Conservation (phyloP, 1,284 basidiomycete species). For the Cryptococcus wingfieldii region DNA sequence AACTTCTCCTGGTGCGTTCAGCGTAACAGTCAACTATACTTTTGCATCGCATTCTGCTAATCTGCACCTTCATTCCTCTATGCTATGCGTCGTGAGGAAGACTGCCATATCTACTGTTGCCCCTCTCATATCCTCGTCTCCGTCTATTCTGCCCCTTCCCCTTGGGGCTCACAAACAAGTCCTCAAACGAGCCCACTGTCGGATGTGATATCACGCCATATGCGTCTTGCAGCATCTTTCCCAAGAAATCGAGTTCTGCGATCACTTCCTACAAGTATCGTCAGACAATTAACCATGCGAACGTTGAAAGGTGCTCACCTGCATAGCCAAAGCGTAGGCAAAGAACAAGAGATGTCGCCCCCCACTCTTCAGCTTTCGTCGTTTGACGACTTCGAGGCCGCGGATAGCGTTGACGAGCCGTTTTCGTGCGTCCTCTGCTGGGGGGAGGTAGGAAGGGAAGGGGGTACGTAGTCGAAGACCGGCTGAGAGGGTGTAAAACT, state of each 20-base stretch:
- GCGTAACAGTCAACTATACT: too few species aligned
- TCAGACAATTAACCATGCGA: background rate
- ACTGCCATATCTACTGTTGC: conserved; percentile 10
- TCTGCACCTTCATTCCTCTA: too few species aligned
- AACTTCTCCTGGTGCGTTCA: too few species aligned
- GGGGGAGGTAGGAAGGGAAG: conserved; percentile 89
- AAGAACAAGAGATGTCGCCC: conserved; percentile 86
- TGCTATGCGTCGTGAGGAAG: too few species aligned
- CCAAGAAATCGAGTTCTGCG: conserved; percentile 75
- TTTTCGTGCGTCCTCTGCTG: conserved; percentile 75
- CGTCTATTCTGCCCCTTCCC: conserved; percentile 18
- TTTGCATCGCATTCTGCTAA: too few species aligned
- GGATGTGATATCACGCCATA: conserved; percentile 76
- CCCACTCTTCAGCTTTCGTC: conserved; percentile 54
- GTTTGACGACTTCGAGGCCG: conserved; percentile 76
- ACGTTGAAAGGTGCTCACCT: conserved; percentile 27
- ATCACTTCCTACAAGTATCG: conserved; percentile 61
- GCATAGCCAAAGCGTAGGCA: conserved; percentile 87
- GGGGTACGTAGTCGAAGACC: conserved; percentile 86
- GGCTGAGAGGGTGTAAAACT: conserved; percentile 77
- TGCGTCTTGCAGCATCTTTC: conserved; percentile 70
- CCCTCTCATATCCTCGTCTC: conserved; percentile 28
- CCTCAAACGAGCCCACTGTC: conserved; percentile 63
- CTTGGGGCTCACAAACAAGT: conserved; percentile 52
- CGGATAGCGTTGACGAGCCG: conserved; percentile 76